Evolutionary conservation across 2,329 filamentous ascomycete genomes (phyloP).

Genomic region (Exophiala aquamarina): DNA sequence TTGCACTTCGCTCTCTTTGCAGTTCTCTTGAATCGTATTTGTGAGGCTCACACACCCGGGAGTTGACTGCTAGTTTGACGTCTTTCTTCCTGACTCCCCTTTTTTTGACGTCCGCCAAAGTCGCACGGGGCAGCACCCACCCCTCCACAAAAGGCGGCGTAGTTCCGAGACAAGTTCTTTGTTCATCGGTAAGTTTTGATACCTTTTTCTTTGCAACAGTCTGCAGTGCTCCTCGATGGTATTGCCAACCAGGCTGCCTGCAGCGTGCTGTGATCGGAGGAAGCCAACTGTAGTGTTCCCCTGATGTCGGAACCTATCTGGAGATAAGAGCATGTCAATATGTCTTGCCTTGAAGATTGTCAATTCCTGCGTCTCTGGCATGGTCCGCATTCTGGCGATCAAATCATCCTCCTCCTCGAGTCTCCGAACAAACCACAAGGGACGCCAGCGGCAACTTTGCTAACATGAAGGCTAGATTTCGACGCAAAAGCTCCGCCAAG

Average conservation of each 20-base stretch:
- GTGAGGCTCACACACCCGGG: too few species aligned
- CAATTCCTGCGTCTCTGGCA: too few species aligned
- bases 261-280: background rate
- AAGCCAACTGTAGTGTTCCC: too few species aligned
- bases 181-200: conserved; percentile 21
- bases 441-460: background rate
- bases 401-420: too few species aligned
- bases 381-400: too few species aligned
- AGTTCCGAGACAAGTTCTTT: conserved; percentile 27
- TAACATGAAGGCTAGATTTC: conserved; percentile 24
- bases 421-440: too few species aligned
- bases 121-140: conserved; percentile 14
- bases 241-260: conserved; percentile 18
- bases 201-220: conserved; percentile 11
- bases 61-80: too few species aligned
- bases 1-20: background rate
- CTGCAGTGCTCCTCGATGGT: conserved; percentile 6
- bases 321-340: too few species aligned
- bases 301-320: too few species aligned
- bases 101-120: conserved; percentile 16
- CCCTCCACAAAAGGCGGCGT: conserved; percentile 14
- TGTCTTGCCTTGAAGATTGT: too few species aligned
- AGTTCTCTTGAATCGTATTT: too few species aligned
- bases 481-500: conserved; percentile 17
- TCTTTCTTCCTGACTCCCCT: conserved; percentile 6